These are phyloP conservation scores for Schizothecium vesticola DNA, from an alignment of 495 filamentous ascomycete species.

Conservation along the genomic window DNA sequence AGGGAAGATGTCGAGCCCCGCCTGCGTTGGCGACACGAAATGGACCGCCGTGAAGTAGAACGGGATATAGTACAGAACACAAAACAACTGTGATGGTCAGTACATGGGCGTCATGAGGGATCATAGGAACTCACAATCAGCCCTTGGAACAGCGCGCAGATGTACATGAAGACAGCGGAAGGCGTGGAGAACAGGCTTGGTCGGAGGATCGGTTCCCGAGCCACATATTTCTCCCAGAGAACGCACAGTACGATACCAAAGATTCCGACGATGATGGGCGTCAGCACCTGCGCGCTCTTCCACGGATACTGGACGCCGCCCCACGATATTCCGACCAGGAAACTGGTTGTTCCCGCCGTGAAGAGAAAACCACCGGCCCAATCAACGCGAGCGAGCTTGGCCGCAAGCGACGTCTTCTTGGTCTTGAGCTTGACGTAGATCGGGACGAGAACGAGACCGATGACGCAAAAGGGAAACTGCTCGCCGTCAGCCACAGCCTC, in stretches of 20 bases:
- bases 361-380: conserved; percentile 43
- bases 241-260: conserved; percentile 24
- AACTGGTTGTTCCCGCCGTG: conserved; percentile 40
- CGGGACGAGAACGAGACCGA: conserved; percentile 33
- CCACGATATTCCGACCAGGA: conserved; percentile 54
- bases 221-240: conserved; percentile 37
- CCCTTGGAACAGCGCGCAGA: conserved; percentile 31
- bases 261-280: conserved; percentile 43
- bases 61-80: conserved; percentile 53
- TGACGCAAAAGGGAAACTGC: conserved; percentile 33
- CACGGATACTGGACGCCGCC: conserved; percentile 51
- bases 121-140: conserved; percentile 32
- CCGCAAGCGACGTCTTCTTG: conserved; percentile 23
- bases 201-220: conserved; percentile 51
- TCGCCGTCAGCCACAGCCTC: neutral
- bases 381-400: conserved; percentile 33
- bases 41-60: conserved; percentile 62
- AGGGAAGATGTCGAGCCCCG: conserved; percentile 40
- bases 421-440: conserved; percentile 31
- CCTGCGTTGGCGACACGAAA: conserved; percentile 45
- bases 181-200: conserved; percentile 40
- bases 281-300: conserved; percentile 40
- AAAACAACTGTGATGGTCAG: conserved; percentile 26
- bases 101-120: conserved; percentile 17
- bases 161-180: conserved; percentile 33